phyloP scores from a whole-genome alignment of 2,329 filamentous ascomycete species.

The Gnomoniopsis sp. region DNA sequence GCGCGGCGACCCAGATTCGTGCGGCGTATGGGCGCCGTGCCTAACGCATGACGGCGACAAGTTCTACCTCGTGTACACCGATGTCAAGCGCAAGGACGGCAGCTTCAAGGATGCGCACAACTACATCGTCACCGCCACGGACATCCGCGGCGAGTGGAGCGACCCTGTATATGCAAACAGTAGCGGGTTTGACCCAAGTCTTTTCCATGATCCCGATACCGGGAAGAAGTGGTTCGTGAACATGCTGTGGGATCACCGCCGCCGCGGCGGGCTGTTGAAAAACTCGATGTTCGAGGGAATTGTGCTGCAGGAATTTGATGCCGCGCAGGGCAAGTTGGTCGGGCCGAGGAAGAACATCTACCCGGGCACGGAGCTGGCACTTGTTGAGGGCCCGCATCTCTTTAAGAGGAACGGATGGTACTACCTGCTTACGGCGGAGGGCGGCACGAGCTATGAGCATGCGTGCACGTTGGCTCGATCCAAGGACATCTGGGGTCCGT shows the following conservation, averaged over 20 bases:
- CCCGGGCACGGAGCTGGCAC: constrained; percentile 49
- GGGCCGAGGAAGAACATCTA: constrained; percentile 55
- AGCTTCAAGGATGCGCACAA: constrained; percentile 63
- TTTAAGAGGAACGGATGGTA: constrained; percentile 58
- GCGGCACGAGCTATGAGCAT: constrained; percentile 59
- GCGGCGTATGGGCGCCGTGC: constrained; percentile 63
- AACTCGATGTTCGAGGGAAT: constrained; percentile 50
- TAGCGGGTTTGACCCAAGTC: constrained; percentile 59
- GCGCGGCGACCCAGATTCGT: constrained; percentile 57
- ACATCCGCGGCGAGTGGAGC: constrained; percentile 59
- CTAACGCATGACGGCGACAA: constrained; percentile 56
- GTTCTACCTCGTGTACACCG: constrained; percentile 64
- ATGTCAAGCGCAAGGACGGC: constrained; percentile 65
- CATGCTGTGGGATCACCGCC: constrained; percentile 54
- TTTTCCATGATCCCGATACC: constrained; percentile 53
- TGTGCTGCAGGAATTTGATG: constrained; percentile 55
- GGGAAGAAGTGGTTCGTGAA: constrained; percentile 56
- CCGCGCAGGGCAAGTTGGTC: constrained; percentile 44
- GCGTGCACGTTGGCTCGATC: constrained; percentile 56
- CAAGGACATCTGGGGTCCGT: constrained; percentile 55
- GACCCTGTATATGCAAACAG: constrained; percentile 56
- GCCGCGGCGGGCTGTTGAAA: constrained; percentile 33
- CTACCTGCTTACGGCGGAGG: constrained; percentile 58
- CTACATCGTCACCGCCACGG: constrained; percentile 54
- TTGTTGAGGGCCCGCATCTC: constrained; percentile 56